phyloP scores from a whole-genome alignment of 176 grass and related monocot species.

The Saccharum spontaneum region DNA sequence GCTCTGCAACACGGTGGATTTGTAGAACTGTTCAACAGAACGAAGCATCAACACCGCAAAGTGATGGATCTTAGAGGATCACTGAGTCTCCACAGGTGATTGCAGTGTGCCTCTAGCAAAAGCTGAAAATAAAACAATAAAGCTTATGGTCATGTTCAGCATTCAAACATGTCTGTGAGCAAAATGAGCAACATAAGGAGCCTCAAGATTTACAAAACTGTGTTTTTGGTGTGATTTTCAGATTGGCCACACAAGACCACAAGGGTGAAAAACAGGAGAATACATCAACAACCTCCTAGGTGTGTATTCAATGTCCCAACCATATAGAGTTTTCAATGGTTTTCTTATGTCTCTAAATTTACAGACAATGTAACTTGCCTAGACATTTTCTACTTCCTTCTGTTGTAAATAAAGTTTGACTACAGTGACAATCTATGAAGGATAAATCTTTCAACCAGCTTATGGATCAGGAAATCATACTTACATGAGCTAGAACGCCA shows the following conservation, averaged over 20 bases:
- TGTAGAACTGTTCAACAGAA: not conserved
- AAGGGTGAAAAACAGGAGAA: not conserved
- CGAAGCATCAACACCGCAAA: not conserved
- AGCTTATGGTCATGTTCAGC: not conserved
- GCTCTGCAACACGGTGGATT: no score
- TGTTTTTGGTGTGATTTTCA: not conserved
- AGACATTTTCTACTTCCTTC: not conserved
- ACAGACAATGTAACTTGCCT: not conserved
- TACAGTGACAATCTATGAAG: not conserved
- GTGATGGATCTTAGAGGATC: not conserved
- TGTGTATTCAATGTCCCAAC: not conserved
- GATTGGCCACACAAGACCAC: not conserved
- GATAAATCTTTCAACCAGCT: not conserved
- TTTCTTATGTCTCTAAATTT: not conserved
- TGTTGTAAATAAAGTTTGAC: not conserved
- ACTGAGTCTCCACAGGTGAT: not conserved
- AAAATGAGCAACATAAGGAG: not conserved
- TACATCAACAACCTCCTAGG: not conserved
- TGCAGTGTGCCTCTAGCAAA: not conserved
- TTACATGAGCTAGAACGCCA: not conserved
- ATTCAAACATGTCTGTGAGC: not conserved
- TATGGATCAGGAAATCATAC: not conserved
- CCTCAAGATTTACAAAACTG: not conserved
- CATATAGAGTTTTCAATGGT: not conserved
- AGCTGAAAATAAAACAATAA: not conserved